A percentile compares a stretch with the other conserved stretches of the same genome.
Evolutionary conservation across 2,329 filamentous ascomycete genomes (phyloP).

Genomic region (Phoma sp.): DNA sequence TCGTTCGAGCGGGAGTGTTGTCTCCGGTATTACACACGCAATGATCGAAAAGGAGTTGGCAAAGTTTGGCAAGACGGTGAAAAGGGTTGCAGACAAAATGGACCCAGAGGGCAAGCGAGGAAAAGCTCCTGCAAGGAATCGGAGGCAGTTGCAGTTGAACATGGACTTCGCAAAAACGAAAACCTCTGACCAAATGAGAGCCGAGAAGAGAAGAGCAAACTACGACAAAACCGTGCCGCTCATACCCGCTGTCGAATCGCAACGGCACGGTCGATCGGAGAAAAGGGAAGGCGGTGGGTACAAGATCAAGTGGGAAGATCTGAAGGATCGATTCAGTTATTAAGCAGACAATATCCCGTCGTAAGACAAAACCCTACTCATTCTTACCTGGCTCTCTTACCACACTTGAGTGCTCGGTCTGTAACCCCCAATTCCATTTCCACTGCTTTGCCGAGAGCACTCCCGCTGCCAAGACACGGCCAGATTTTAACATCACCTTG

Average conservation of each 20-base stretch:
- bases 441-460: too few species aligned
- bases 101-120: not conserved
- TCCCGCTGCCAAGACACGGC: too few species aligned
- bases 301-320: conserved; percentile 7
- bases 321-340: not conserved
- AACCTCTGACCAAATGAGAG: not conserved
- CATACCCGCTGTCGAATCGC: not conserved
- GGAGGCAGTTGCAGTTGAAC: not conserved
- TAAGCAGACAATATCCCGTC: too few species aligned
- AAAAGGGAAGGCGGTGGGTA: conserved; percentile 4
- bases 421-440: too few species aligned
- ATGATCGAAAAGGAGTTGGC: conserved; percentile 10
- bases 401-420: too few species aligned
- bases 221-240: not conserved
- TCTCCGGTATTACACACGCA: conserved; percentile 11
- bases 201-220: not conserved
- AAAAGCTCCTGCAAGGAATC: too few species aligned
- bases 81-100: not conserved
- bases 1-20: conserved; percentile 9
- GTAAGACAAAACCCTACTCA: not conserved
- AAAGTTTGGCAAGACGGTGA: not conserved
- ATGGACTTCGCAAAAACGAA: not conserved
- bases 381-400: not conserved
- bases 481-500: too few species aligned
- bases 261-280: conserved; percentile 1